These are phyloP conservation scores for Kazachstania sp. DNA, from an alignment of 1,139 yeast genomes.

Conservation along the genomic window DNA sequence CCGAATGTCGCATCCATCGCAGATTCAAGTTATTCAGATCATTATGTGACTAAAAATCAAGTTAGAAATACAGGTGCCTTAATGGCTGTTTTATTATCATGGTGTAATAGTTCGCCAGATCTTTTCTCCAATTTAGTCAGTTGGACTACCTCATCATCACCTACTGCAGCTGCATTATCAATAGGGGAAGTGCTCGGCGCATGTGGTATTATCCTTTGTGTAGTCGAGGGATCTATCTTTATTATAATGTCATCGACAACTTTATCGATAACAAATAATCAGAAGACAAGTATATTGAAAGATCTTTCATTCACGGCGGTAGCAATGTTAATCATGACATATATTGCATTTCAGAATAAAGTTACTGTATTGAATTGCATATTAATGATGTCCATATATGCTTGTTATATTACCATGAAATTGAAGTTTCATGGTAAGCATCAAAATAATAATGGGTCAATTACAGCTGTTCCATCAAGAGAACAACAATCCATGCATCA, in stretches of 20 bases:
- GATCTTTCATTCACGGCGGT: conserved; percentile 23
- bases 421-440: conserved; percentile 1
- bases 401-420: conserved; percentile 12
- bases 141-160: conserved; percentile 38
- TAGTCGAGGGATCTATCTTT: conserved; percentile 30
- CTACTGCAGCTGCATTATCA: conserved; percentile 55
- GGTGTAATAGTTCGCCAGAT: conserved; percentile 94
- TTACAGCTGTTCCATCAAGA: neutral
- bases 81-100: conserved; percentile 50
- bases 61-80: conserved; percentile 18
- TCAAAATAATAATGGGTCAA: neutral
- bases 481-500: neutral
- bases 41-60: neutral
- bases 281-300: conserved; percentile 17
- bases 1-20: conserved; percentile 28
- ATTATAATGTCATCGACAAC: conserved; percentile 22
- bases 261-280: conserved; percentile 15
- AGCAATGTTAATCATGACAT: conserved; percentile 21
- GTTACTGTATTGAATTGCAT: conserved; percentile 25
- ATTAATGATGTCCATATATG: conserved; percentile 23
- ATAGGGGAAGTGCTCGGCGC: conserved; percentile 61
- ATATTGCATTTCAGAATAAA: conserved; percentile 19
- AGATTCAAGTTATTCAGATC: conserved; percentile 11
- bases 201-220: conserved; percentile 31
- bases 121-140: conserved; percentile 58